Evolutionary conservation across 495 filamentous ascomycete genomes (phyloP).

Genomic region (Neurospora pannonica): DNA sequence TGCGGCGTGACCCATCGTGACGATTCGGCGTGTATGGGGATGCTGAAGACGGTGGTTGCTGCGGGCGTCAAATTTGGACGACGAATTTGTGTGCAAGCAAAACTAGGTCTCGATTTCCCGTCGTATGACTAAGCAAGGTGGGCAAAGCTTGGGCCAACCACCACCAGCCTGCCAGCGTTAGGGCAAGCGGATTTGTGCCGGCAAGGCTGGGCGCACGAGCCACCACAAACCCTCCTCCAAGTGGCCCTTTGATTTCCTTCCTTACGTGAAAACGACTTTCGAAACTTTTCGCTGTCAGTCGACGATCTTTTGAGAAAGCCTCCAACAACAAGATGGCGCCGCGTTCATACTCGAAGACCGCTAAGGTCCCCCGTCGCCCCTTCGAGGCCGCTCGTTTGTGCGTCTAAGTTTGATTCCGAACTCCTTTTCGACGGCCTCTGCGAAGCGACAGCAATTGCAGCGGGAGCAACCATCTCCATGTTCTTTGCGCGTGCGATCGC

Average conservation of each 20-base stretch:
- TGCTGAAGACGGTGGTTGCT: conserved; percentile 27
- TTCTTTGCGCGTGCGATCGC: conserved; percentile 3
- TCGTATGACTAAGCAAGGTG: conserved; percentile 24
- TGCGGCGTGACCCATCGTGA: conserved; percentile 86
- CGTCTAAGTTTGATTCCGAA: conserved; percentile 18
- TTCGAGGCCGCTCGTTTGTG: conserved; percentile 99
- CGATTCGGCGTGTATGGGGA: conserved; percentile 29
- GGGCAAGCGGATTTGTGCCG: conserved; percentile 14
- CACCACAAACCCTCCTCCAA: conserved; percentile 31
- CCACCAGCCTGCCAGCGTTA: conserved; percentile 12
- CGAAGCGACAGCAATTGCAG: conserved; percentile 42
- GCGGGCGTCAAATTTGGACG: conserved; percentile 22
- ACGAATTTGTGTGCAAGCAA: conserved; percentile 24
- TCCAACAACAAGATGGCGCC: conserved; percentile 42
- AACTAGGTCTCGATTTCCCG: conserved; percentile 19
- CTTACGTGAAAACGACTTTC: conserved; percentile 18
- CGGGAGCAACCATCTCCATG: not conserved
- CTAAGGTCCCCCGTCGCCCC: conserved; percentile 78
- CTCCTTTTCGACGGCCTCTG: conserved; percentile 22
- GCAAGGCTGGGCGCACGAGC: conserved; percentile 14
- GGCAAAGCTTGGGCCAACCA: not conserved
- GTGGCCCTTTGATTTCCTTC: conserved; percentile 1
- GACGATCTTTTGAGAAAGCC: conserved; percentile 20
- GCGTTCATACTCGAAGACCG: conserved; percentile 90
- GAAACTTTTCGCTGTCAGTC: conserved; percentile 20